phyloP scores from a whole-genome alignment of 2,329 filamentous ascomycete genomes.

The Kalaharituber pfeilii region DNA sequence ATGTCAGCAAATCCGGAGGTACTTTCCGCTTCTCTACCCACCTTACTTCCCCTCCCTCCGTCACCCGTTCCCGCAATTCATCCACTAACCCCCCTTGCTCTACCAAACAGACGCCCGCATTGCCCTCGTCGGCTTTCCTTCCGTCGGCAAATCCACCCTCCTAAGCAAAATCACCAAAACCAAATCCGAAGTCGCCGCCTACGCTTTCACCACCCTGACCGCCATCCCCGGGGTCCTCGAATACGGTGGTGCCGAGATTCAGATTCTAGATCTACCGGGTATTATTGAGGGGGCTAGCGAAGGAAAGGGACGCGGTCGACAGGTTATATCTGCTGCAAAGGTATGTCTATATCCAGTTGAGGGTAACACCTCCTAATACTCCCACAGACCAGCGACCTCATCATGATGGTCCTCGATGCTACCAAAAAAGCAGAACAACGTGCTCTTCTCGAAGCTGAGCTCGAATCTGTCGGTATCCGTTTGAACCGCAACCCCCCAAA shows the following conservation, averaged over 20 bases:
- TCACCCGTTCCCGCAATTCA: not conserved
- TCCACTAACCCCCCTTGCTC: not conserved
- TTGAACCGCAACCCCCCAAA: slow-evolving; percentile 90
- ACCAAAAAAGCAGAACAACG: slow-evolving; percentile 93
- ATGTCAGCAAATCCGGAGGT: slow-evolving; percentile 76
- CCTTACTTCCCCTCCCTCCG: not conserved
- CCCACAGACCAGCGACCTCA: slow-evolving; percentile 64
- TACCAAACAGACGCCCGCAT: slow-evolving; percentile 60
- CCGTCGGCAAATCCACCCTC: slow-evolving; percentile 96
- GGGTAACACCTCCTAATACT: slow-evolving; percentile 3
- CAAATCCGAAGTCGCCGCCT: slow-evolving; percentile 85
- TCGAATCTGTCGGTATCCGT: slow-evolving; percentile 88
- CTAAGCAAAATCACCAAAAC: slow-evolving; percentile 98
- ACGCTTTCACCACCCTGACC: slow-evolving; percentile 92
- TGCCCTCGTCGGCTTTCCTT: slow-evolving; percentile 94
- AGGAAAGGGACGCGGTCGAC: slow-evolving; percentile 84
- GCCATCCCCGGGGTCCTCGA: slow-evolving; percentile 94
- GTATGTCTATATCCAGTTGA: slow-evolving; percentile 24
- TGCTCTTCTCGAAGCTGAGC: slow-evolving; percentile 69
- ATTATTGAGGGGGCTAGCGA: slow-evolving; percentile 96
- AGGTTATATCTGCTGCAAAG: slow-evolving; percentile 95
- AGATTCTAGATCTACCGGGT: slow-evolving; percentile 90
- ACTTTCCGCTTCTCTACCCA: not conserved
- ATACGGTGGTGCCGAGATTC: slow-evolving; percentile 95
- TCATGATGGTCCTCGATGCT: slow-evolving; percentile 91